Evolutionary conservation across 495 filamentous ascomycete genomes (phyloP), one percentile per base, ranked within the genome.

Genomic region (Talaromyces ruber): DNA sequence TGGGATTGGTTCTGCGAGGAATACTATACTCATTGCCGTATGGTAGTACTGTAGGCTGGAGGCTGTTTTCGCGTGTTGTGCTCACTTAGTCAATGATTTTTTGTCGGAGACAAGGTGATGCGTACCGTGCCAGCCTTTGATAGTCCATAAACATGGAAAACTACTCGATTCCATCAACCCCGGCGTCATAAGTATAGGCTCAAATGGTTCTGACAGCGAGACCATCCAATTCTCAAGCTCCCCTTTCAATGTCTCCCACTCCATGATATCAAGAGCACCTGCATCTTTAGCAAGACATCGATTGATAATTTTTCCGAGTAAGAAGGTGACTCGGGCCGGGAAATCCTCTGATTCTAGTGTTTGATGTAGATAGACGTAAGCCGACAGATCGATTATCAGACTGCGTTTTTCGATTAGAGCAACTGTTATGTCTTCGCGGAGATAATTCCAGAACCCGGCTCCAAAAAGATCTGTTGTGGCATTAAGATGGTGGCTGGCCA

Each of bases 401-500:
- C 62, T 63, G 6, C 71, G 65, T 22, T 68, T 64, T 22, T 70
- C 66, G 37, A 73, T 70, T 6, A 77, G 62, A 24, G 72, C 69
- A 2, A 74, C 70, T 0, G 72, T 74, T 53, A 76, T 77, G 21
- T 77, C 71, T 65, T 76, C 72, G 0, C 73, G 65, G 2, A 77
- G 66, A n/a, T 74, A 72, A 50, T 76, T 76, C 74, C 72, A 77
- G 30, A 74, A 71, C 1, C 72, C 72, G 18, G 73, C 69, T 52
- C 64, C 65, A 28, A 69, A 45, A 5, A 76, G 64, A 8, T 65
- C 68, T 1, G 37, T 34, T 6, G 21, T 12, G 52, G 64, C 45
- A 9, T 64, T 43, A 14, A 69, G 67, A 4, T 58, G 61, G 12
- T 39, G 26, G 47, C 62, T 66, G 2, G 63, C 52, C n/a, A 70